A percentile compares a stretch with the other conserved stretches of the same genome.
These are phyloP conservation scores for Hydnomerulius pinastri DNA, from an alignment of 768 basidiomycete species.

Conservation along the genomic window DNA sequence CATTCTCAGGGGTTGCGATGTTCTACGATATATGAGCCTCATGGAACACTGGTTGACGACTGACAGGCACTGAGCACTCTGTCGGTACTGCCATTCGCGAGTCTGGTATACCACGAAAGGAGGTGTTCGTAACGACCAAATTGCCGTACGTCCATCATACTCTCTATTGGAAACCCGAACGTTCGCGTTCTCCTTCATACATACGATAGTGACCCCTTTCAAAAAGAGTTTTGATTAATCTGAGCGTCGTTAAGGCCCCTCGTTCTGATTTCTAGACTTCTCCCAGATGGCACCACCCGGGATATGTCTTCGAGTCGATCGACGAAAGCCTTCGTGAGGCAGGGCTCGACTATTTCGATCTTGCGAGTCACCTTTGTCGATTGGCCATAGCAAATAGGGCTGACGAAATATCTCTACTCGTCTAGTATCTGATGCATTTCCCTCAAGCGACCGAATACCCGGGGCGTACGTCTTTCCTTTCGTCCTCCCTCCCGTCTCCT, in stretches of 20 bases:
- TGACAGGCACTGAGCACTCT: constrained; percentile 44
- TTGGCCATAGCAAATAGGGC: not conserved
- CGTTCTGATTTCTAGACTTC: too few species aligned
- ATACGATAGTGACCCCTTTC: too few species aligned
- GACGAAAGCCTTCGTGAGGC: constrained; percentile 42
- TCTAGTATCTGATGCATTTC: constrained; percentile 41
- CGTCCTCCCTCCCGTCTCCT: too few species aligned
- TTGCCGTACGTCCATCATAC: constrained; percentile 30
- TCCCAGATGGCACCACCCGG: constrained; percentile 26
- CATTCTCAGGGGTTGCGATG: too few species aligned
- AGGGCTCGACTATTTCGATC: constrained; percentile 49
- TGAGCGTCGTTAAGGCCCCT: too few species aligned
- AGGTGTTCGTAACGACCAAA: constrained; percentile 54
- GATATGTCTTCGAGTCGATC: constrained; percentile 41
- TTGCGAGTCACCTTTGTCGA: constrained; percentile 20
- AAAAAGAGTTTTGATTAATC: too few species aligned
- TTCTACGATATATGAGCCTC: constrained; percentile 6
- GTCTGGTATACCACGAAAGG: constrained; percentile 43
- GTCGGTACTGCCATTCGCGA: constrained; percentile 49
- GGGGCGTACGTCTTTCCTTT: constrained; percentile 7
- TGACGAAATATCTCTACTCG: not conserved
- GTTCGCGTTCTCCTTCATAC: not conserved
- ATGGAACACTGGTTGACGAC: not conserved
- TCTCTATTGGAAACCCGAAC: too few species aligned
- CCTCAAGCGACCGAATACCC: constrained; percentile 26